Conservation (phyloP, 345 rosid genomes). For the Hibiscus syriacus region DNA sequence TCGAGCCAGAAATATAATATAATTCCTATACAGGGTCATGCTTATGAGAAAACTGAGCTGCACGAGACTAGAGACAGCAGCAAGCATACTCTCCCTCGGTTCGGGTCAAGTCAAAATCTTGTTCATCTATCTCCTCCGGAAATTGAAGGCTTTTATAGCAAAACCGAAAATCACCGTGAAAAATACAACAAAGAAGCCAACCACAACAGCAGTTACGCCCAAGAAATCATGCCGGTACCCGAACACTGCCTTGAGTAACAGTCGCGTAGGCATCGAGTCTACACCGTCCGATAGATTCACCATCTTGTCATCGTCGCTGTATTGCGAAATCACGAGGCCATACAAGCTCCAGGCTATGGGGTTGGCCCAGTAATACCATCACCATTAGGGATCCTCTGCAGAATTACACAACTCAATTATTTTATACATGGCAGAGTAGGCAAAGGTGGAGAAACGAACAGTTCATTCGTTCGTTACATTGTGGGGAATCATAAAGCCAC, state of each 20-base stretch:
- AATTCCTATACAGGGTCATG: background rate
- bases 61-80: background rate
- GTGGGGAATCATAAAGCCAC: constrained; percentile 92
- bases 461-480: constrained; percentile 43
- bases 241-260: constrained; percentile 41
- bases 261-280: constrained; percentile 37
- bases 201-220: constrained; percentile 65
- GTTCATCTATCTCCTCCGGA: constrained; percentile 86
- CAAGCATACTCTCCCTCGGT: background rate
- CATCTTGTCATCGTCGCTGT: constrained; percentile 41
- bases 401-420: background rate
- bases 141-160: constrained; percentile 80
- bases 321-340: constrained; percentile 80
- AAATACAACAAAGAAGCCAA: constrained; percentile 52
- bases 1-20: background rate
- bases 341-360: constrained; percentile 91
- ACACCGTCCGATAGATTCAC: constrained; percentile 61
- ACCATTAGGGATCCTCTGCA: constrained; percentile 96
- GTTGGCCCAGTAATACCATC: constrained; percentile 99
- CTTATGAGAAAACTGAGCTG: constrained; percentile 1
- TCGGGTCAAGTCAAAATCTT: background rate
- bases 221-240: constrained; percentile 82
- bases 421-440: background rate
- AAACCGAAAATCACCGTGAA: constrained; percentile 71
- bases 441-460: background rate